Evolutionary conservation across 148 eudicot genomes (phyloP).

Genomic region (Hydrangea macrophylla): DNA sequence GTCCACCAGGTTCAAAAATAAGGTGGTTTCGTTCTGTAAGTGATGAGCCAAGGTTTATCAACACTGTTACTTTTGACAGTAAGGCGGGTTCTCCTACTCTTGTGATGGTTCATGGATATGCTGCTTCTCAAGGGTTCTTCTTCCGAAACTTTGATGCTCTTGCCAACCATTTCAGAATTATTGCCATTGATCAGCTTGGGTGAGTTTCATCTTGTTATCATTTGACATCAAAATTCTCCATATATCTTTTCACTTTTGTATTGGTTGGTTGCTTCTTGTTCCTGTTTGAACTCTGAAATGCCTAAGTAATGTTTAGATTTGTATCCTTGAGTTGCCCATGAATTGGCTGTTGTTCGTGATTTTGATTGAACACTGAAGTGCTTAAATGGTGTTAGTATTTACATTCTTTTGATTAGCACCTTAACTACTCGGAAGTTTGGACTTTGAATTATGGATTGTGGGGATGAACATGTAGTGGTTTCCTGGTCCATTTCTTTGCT

Average conservation of each 20-base stretch:
- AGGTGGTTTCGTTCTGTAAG: slow-evolving; percentile 97
- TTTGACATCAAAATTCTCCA: slow-evolving; percentile 6
- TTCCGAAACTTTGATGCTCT: slow-evolving; percentile 90
- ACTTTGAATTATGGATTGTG: not conserved
- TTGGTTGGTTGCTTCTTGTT: not conserved
- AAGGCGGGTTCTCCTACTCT: slow-evolving; percentile 78
- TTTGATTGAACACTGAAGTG: too few species aligned
- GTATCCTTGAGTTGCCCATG: not conserved
- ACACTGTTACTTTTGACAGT: slow-evolving; percentile 76
- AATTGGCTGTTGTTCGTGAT: too few species aligned
- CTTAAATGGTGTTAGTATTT: too few species aligned
- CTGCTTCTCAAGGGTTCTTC: slow-evolving; percentile 97
- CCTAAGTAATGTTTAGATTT: not conserved
- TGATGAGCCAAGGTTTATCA: slow-evolving; percentile 75
- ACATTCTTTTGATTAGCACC: not conserved
- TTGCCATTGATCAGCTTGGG: slow-evolving; percentile 99
- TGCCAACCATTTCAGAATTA: slow-evolving; percentile 69
- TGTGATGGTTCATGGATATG: slow-evolving; percentile 96
- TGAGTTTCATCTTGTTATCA: slow-evolving; percentile 22
- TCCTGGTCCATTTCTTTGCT: not conserved
- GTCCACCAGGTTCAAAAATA: slow-evolving; percentile 87
- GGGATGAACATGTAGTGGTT: not conserved
- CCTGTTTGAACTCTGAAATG: not conserved
- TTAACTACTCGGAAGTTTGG: not conserved
- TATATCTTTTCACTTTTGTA: not conserved